phyloP scores from a whole-genome alignment of 371 early-diverging fungal genomes.

The Mucor sp. region DNA sequence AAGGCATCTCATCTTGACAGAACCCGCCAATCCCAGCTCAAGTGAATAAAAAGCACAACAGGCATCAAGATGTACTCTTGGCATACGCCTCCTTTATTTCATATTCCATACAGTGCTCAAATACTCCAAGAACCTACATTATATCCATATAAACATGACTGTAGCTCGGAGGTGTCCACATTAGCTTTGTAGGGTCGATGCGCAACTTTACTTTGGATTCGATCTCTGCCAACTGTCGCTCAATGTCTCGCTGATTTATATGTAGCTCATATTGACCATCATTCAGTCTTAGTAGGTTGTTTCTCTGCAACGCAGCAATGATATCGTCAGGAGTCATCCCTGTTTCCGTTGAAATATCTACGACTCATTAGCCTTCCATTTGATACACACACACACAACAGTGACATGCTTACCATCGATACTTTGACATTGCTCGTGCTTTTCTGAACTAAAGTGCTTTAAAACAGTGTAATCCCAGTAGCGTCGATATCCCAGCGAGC shows the following conservation, averaged over 20 bases:
- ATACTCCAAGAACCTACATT: background rate
- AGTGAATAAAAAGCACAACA: too few species aligned
- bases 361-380: background rate
- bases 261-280: background rate
- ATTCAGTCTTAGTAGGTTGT: slow-evolving; percentile 36
- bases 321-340: slow-evolving; percentile 76
- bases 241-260: background rate
- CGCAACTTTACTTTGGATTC: background rate
- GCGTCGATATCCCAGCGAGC: slow-evolving; percentile 78
- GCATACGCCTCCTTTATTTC: background rate
- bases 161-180: slow-evolving; percentile 6
- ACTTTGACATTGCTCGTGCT: slow-evolving; percentile 89
- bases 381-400: background rate
- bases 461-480: slow-evolving; percentile 63
- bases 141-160: background rate
- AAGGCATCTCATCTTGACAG: too few species aligned
- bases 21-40: too few species aligned
- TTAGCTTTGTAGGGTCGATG: slow-evolving; percentile 4
- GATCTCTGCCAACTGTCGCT: background rate
- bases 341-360: slow-evolving; percentile 56
- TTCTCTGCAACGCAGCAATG: slow-evolving; percentile 68
- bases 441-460: slow-evolving; percentile 85
- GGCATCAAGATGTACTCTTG: background rate
- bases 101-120: background rate
- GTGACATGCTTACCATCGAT: slow-evolving; percentile 68